Base-by-base conservation (phyloP, 2,329 filamentous ascomycete species). In the Acarospora socialis region DNA sequence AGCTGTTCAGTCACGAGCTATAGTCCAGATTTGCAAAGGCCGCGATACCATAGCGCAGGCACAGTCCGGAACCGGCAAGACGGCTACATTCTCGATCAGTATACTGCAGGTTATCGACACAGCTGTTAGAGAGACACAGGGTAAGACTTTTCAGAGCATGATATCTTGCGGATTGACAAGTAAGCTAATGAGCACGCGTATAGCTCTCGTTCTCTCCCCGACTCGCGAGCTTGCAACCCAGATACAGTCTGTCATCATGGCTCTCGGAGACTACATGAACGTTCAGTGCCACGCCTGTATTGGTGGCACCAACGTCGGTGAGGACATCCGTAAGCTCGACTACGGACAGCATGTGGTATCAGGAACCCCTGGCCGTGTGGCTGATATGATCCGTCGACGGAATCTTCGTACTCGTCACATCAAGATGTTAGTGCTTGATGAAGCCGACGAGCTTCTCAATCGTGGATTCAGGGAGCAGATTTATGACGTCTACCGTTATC, bases 211-310 rank as follows among this genome's bases (percentile, higher is more conserved):
- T 7, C 73, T 98, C 6, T 94, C 90, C 3, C 90, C 90, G 2
- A 95, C 87, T 13, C 83, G 90, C 53, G 90, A 98, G 69, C 67
- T 98, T 43, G 90, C 90, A 27, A 94, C 87, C 17, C 90, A 98
- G 61, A 98, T 98, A 43, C 90, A 98, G 61, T 93, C 83, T 21
- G 90, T 98, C 37, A 81, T 98, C 46, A 92, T 95, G 76, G 90
- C 90, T n/a, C 73, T 98, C n/a, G 90, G 90, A 44, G 90, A 98
- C 60, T 98, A 94, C 67, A 95, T 98, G 90, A 94, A 94, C 53
- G 83, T 98, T 3, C 86, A 98, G 60, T 98, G 90, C 62, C 90
- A 98, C 51, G 87, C 90, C 37, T 98, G 90, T 60, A 95, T 98
- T 50, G 90, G 90, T 45, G 90, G 90, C 38, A 98, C 90, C 45